Conservation (phyloP, 2,329 filamentous ascomycete species). For the Alternaria ethzedia region DNA sequence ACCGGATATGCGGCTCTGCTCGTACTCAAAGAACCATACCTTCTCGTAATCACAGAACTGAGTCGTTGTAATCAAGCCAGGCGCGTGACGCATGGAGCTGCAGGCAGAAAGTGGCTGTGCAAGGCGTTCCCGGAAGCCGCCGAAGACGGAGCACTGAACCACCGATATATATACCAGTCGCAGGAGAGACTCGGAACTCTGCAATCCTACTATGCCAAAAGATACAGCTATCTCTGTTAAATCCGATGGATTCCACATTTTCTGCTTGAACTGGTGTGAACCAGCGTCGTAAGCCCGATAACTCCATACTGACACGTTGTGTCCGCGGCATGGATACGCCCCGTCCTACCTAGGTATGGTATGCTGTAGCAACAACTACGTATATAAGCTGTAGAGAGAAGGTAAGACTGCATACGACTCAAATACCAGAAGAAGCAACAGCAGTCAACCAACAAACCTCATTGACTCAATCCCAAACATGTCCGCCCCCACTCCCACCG, state of each 20-base stretch:
- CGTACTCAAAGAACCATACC: not conserved
- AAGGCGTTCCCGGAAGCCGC: not conserved
- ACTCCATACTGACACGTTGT: not conserved
- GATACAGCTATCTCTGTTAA: not conserved
- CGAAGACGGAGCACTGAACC: not conserved
- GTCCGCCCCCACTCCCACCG: not conserved
- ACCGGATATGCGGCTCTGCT: not conserved
- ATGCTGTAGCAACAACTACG: not conserved
- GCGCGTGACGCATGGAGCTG: not conserved
- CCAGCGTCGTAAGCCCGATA: not conserved
- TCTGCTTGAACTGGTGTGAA: not conserved
- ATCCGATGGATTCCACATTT: not conserved
- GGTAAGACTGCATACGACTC: not conserved
- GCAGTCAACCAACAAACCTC: not conserved
- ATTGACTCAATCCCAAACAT: not conserved
- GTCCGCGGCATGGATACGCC: not conserved
- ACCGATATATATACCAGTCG: not conserved
- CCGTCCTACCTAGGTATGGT: not conserved
- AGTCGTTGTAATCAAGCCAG: not conserved
- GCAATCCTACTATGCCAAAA: not conserved
- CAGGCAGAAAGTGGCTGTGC: not conserved
- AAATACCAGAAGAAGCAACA: not conserved
- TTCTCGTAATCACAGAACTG: not conserved
- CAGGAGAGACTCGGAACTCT: not conserved
- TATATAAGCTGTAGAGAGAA: not conserved